Conservation (phyloP, 176 grass and related monocot genomes). For the Ananas comosus region DNA sequence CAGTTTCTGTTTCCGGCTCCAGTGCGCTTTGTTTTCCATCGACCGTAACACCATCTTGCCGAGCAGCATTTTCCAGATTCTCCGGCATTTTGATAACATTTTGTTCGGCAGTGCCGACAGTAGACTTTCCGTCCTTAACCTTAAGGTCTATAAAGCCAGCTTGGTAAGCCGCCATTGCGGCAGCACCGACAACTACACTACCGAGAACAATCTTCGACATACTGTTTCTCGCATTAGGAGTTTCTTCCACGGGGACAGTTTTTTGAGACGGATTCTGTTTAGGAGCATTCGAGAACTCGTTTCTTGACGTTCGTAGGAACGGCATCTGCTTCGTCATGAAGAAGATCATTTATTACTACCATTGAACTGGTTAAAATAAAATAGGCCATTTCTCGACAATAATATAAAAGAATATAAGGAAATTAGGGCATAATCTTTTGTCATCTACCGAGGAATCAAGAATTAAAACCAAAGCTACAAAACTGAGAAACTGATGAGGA, state of each 20-base stretch:
- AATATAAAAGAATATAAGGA: not conserved
- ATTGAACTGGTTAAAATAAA: too few species aligned
- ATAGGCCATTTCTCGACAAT: not conserved
- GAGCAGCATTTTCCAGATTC: slow-evolving; percentile 35
- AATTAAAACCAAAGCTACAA: too few species aligned
- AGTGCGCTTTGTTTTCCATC: slow-evolving; percentile 23
- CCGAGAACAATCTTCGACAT: slow-evolving; percentile 61
- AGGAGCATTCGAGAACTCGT: slow-evolving; percentile 54
- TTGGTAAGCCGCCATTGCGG: slow-evolving; percentile 61
- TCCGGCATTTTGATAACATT: slow-evolving; percentile 29
- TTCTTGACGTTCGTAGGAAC: slow-evolving; percentile 45
- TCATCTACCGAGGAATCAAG: too few species aligned
- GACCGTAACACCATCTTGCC: slow-evolving; percentile 23
- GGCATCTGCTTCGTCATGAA: slow-evolving; percentile 33
- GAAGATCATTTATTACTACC: slow-evolving; percentile 1
- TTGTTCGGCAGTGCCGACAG: slow-evolving; percentile 22
- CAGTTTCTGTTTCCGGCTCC: slow-evolving; percentile 28
- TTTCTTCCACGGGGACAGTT: slow-evolving; percentile 29
- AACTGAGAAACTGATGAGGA: not conserved
- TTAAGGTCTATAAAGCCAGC: slow-evolving; percentile 50
- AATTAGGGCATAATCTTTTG: not conserved
- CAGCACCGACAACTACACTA: slow-evolving; percentile 46
- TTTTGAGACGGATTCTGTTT: slow-evolving; percentile 40
- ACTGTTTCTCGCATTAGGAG: slow-evolving; percentile 43
- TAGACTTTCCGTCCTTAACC: slow-evolving; percentile 34